Conservation (phyloP, 768 basidiomycete genomes). For the Clitopilus passeckerianus region DNA sequence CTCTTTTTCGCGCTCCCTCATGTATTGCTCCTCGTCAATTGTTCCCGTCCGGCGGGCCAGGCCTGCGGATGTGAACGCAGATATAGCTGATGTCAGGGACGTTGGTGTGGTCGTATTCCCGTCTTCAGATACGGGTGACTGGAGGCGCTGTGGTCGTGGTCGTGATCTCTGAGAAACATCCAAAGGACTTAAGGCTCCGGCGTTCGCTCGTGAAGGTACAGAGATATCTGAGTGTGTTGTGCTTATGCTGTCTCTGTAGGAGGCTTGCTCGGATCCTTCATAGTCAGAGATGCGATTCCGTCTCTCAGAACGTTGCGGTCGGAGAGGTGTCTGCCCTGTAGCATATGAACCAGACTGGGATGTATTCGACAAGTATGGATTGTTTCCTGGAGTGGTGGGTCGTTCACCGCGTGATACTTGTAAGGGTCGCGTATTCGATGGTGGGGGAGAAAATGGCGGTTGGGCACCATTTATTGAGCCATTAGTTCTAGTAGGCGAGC, state of each 20-base stretch:
- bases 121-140: constrained; percentile 25
- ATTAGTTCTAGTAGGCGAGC: constrained; percentile 39
- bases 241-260: constrained; percentile 46
- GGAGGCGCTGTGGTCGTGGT: constrained; percentile 23
- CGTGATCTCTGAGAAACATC: constrained; percentile 9
- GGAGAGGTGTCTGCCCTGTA: constrained; percentile 47
- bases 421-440: constrained; percentile 15
- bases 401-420: constrained; percentile 19
- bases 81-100: constrained; percentile 50
- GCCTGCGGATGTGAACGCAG: constrained; percentile 68
- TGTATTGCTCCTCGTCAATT: constrained; percentile 50
- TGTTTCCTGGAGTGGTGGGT: constrained; percentile 48
- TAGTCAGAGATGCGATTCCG: constrained; percentile 52
- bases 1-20: constrained; percentile 55
- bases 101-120: constrained; percentile 37
- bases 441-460: constrained; percentile 28
- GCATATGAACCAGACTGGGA: constrained; percentile 32
- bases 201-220: not conserved
- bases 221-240: constrained; percentile 40
- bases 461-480: constrained; percentile 29
- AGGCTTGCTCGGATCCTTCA: constrained; percentile 41
- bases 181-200: constrained; percentile 2
- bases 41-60: constrained; percentile 50
- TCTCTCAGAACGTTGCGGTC: constrained; percentile 66
- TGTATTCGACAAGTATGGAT: constrained; percentile 26